Conservation (phyloP, 768 basidiomycete genomes). For the Mycena olivaceomarginata region DNA sequence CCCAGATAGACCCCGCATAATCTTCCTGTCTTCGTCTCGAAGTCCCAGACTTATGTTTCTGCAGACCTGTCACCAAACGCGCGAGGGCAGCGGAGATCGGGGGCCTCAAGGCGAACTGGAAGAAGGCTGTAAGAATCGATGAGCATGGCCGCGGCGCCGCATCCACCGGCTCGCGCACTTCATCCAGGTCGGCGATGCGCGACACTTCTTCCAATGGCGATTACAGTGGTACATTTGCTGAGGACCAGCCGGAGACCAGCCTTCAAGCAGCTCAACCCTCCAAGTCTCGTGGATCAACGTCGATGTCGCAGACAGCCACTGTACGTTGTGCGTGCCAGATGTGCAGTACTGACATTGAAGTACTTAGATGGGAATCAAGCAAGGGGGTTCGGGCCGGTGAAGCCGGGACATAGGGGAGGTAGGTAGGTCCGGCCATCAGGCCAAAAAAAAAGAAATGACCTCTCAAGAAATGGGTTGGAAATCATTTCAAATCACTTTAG, state of each 20-base stretch:
- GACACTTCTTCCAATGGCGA: background rate
- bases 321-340: background rate
- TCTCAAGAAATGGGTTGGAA: too few relatives aligned
- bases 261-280: background rate
- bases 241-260: background rate
- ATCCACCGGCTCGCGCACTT: background rate
- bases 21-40: background rate
- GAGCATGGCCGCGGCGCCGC: background rate
- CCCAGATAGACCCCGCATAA: background rate
- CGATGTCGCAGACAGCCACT: background rate
- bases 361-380: too few relatives aligned
- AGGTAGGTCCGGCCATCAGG: too few relatives aligned
- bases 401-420: too few relatives aligned
- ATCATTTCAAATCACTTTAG: too few relatives aligned
- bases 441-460: too few relatives aligned
- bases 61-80: background rate
- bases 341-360: background rate
- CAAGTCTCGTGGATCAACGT: background rate
- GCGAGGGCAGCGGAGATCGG: background rate
- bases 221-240: background rate
- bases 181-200: background rate
- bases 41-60: background rate
- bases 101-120: background rate
- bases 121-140: background rate
- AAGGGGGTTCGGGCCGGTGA: too few relatives aligned